A percentile compares a stretch with the other conserved stretches of the same genome.
phyloP scores from a whole-genome alignment of 805 yeast species.

The Candida vaughaniae region DNA sequence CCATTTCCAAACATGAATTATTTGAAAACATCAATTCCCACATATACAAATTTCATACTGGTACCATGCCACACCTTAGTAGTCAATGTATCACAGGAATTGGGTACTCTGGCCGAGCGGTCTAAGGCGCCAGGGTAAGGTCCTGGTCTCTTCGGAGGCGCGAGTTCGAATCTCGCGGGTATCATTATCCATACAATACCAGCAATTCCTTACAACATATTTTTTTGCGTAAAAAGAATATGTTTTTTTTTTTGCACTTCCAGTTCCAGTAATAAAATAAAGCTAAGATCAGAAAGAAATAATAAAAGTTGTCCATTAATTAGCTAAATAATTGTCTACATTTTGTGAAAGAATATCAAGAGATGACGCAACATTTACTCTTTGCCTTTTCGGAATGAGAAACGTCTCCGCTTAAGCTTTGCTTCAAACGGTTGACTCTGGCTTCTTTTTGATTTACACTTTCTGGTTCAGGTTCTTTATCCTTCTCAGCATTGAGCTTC shows the following conservation, averaged over 20 bases:
- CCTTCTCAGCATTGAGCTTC: constrained; percentile 23
- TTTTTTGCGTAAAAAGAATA: constrained; percentile 4
- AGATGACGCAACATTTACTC: constrained; percentile 31
- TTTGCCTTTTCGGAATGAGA: constrained; percentile 13
- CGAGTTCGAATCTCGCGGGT: constrained; percentile 47
- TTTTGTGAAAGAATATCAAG: too few species aligned
- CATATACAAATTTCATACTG: too few species aligned
- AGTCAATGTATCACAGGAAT: constrained; percentile 23
- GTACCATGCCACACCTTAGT: too few species aligned
- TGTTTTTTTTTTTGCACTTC: constrained; percentile 3
- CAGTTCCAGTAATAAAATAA: too few species aligned
- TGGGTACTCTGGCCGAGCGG: constrained; percentile 47
- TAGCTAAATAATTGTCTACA: too few species aligned
- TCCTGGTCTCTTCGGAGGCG: constrained; percentile 48
- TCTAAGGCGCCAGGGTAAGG: constrained; percentile 48
- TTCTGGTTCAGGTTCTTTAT: constrained; percentile 17
- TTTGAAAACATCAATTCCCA: too few species aligned
- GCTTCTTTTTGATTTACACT: constrained; percentile 11
- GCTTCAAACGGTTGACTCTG: constrained; percentile 10
- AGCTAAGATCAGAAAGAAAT: too few species aligned
- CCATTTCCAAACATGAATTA: too few species aligned
- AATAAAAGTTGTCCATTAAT: too few species aligned
- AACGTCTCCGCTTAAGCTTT: constrained; percentile 14
- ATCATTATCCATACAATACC: constrained; percentile 30
- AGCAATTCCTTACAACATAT: constrained; percentile 28